A percentile compares a stretch with the other conserved stretches of the same genome.
Evolutionary conservation across 2,329 filamentous ascomycete species (phyloP).

Genomic region (Clonostachys sp.): DNA sequence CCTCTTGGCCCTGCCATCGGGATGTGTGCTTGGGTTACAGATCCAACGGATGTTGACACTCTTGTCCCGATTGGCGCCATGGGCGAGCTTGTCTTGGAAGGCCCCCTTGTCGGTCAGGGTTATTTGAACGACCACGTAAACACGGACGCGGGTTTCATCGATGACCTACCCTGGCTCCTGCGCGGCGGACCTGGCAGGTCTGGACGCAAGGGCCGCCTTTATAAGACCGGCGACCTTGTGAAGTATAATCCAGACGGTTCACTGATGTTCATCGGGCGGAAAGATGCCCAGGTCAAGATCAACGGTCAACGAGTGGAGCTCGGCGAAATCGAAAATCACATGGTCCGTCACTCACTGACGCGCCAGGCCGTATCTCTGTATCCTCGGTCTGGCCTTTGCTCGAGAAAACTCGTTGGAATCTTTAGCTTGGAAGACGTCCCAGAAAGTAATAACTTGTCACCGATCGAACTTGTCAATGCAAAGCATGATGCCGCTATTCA

Average conservation of each 20-base stretch:
- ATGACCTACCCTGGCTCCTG: constrained; percentile 5
- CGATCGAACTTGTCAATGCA: constrained; percentile 3
- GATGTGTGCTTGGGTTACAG: constrained; percentile 9
- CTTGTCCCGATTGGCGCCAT: constrained; percentile 8
- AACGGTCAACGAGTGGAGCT: constrained; percentile 24
- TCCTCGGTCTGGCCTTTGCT: constrained; percentile 5
- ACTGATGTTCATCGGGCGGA: constrained; percentile 30
- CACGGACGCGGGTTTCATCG: constrained; percentile 20
- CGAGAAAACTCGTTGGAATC: not conserved
- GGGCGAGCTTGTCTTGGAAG: constrained; percentile 12
- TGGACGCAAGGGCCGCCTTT: constrained; percentile 45
- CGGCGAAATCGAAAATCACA: constrained; percentile 20
- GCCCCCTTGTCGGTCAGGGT: constrained; percentile 35
- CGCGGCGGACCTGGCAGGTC: constrained; percentile 6
- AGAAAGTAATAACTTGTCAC: not conserved
- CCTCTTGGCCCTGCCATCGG: constrained; percentile 4
- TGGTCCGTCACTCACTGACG: not conserved
- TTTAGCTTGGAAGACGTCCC: not conserved
- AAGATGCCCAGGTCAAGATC: constrained; percentile 23
- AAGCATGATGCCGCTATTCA: too few species aligned
- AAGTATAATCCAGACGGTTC: constrained; percentile 31
- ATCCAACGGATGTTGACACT: constrained; percentile 4
- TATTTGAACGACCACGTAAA: constrained; percentile 33
- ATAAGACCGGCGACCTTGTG: constrained; percentile 42
- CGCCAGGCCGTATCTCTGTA: constrained; percentile 2